A percentile compares a stretch with the other conserved stretches of the same genome.
phyloP scores from a whole-genome alignment of 2,329 filamentous ascomycete genomes.

The Fusarium sp. region DNA sequence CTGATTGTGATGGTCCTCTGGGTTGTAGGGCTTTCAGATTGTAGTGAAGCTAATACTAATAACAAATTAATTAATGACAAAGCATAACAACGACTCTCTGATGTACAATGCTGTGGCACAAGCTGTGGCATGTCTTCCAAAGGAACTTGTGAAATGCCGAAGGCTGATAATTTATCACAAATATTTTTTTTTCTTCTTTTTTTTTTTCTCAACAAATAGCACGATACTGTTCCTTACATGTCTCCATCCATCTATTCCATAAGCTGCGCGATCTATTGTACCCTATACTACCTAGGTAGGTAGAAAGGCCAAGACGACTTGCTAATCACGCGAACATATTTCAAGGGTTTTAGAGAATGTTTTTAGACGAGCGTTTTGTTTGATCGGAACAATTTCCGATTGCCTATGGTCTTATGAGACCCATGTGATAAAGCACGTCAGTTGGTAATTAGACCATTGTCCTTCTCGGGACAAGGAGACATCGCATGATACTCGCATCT shows the following conservation, averaged over 20 bases:
- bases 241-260: neutral
- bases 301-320: neutral
- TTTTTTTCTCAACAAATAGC: neutral
- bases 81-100: too few species aligned
- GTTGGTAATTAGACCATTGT: neutral
- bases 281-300: neutral
- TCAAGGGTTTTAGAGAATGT: neutral
- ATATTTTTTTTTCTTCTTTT: too few species aligned
- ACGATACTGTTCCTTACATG: neutral
- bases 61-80: neutral
- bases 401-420: neutral
- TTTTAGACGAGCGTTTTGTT: neutral
- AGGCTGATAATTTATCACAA: neutral
- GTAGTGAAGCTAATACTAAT: slow-evolving; percentile 10
- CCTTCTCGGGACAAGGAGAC: neutral
- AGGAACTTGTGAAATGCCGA: neutral
- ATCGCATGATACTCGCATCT: slow-evolving; percentile 10
- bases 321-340: neutral
- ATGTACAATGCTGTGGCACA: neutral
- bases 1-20: slow-evolving; percentile 1
- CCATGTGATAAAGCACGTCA: neutral
- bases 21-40: neutral
- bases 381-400: neutral
- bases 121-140: neutral
- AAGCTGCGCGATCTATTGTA: neutral